Conservation (phyloP, 2,329 filamentous ascomycete genomes). For the Sclerotiophoma versabilis region DNA sequence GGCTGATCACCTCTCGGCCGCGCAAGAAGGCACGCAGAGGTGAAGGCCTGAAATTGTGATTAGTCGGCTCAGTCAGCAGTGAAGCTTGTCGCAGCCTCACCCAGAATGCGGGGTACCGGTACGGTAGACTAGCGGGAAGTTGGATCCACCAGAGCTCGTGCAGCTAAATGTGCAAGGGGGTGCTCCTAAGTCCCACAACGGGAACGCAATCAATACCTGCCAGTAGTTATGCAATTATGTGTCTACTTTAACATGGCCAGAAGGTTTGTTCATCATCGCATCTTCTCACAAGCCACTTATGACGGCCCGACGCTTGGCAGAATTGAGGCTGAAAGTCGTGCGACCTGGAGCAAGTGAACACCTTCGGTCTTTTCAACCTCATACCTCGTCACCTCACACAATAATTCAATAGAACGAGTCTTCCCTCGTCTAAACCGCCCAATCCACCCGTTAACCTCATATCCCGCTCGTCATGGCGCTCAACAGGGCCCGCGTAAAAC, state of each 20-base stretch:
- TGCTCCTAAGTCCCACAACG: no score
- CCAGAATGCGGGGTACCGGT: not conserved
- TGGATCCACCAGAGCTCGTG: not conserved
- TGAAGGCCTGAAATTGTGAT: not conserved
- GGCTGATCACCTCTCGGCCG: constrained; percentile 12
- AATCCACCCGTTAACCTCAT: not conserved
- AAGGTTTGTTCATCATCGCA: not conserved
- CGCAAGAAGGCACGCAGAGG: not conserved
- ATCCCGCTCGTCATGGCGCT: constrained; percentile 29
- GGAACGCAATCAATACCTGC: no score
- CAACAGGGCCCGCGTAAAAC: constrained; percentile 39
- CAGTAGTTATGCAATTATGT: no score
- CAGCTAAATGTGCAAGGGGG: no score
- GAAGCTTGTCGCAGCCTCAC: not conserved
- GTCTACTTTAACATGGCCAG: no score
- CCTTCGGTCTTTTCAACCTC: not conserved
- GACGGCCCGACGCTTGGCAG: constrained; percentile 1
- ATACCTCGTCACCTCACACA: not conserved
- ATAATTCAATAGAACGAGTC: no score
- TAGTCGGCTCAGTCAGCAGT: constrained; percentile 3
- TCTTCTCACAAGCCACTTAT: not conserved
- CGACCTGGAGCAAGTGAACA: not conserved
- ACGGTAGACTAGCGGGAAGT: not conserved
- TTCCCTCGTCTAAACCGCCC: no score
- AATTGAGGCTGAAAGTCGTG: not conserved